Evolutionary conservation across 208 protist species (phyloP).

Genomic region (Blechomonas ayalai): DNA sequence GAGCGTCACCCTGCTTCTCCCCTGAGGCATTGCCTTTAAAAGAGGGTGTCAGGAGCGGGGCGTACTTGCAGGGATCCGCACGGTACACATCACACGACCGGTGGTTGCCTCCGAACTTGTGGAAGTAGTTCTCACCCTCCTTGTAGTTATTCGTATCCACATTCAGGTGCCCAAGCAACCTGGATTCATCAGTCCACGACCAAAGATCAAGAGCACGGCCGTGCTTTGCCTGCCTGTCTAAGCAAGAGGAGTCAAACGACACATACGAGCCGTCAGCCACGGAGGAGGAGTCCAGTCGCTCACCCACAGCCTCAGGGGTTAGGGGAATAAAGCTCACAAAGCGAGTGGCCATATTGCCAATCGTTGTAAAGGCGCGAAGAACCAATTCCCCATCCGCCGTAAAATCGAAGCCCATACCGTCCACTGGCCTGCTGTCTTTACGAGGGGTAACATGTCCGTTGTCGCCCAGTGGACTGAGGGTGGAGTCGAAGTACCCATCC

Average conservation of each 20-base stretch:
- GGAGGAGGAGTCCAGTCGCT: slow-evolving; percentile 3
- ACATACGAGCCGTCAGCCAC: slow-evolving; percentile 32
- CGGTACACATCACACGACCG: slow-evolving; percentile 74
- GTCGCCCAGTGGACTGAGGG: slow-evolving; percentile 6
- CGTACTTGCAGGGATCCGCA: slow-evolving; percentile 67
- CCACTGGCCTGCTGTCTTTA: slow-evolving; percentile 34
- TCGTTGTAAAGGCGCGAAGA: slow-evolving; percentile 59
- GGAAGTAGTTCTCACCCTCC: slow-evolving; percentile 82
- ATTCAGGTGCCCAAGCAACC: slow-evolving; percentile 39
- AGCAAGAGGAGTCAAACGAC: slow-evolving; percentile 71
- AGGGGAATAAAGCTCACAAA: slow-evolving; percentile 83
- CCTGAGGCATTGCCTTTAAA: slow-evolving; percentile 4
- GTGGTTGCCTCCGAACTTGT: slow-evolving; percentile 87
- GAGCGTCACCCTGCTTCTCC: no score
- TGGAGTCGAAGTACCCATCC: slow-evolving; percentile 32
- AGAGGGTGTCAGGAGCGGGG: slow-evolving; percentile 66
- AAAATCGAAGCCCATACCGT: slow-evolving; percentile 60
- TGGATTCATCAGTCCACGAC: slow-evolving; percentile 37
- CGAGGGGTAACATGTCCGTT: slow-evolving; percentile 24
- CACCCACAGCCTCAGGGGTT: slow-evolving; percentile 1
- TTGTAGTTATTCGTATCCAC: slow-evolving; percentile 36
- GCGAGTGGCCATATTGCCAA: slow-evolving; percentile 73
- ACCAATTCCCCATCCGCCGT: slow-evolving; percentile 38
- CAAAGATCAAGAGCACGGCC: slow-evolving; percentile 50
- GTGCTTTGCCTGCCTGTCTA: slow-evolving; percentile 47